Conservation (phyloP, 768 basidiomycete species). For the Suillus subluteus region DNA sequence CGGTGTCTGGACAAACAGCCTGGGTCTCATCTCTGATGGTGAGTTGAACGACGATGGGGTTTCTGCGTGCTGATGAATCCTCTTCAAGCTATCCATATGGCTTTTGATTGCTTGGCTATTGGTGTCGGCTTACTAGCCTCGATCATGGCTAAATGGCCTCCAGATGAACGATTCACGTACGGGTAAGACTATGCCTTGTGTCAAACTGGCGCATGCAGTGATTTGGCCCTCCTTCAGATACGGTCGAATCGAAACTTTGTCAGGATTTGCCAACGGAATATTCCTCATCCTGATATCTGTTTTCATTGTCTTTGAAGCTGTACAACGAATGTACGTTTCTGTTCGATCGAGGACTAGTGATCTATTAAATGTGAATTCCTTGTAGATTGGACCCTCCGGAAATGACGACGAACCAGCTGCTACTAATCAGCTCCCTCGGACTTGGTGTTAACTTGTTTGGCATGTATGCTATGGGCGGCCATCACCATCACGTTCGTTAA, state of each 20-base stretch:
- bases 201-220: not conserved
- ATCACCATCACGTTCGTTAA: slow-evolving; percentile 73
- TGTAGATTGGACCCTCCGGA: slow-evolving; percentile 89
- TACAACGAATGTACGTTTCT: slow-evolving; percentile 80
- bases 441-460: slow-evolving; percentile 95
- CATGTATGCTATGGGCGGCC: slow-evolving; percentile 98
- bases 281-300: slow-evolving; percentile 93
- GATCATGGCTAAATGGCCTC: slow-evolving; percentile 98
- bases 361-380: not conserved
- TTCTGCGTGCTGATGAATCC: slow-evolving; percentile 10
- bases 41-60: slow-evolving; percentile 26
- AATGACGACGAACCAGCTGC: slow-evolving; percentile 93
- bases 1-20: slow-evolving; percentile 96
- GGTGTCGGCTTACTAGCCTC: slow-evolving; percentile 94
- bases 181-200: slow-evolving; percentile 56
- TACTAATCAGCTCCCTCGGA: slow-evolving; percentile 88
- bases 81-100: slow-evolving; percentile 93
- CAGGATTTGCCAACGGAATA: slow-evolving; percentile 97
- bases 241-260: slow-evolving; percentile 94
- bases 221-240: slow-evolving; percentile 55
- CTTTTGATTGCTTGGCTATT: slow-evolving; percentile 98
- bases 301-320: slow-evolving; percentile 97
- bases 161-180: slow-evolving; percentile 93
- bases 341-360: not conserved
- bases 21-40: slow-evolving; percentile 98